These are phyloP conservation scores for Zangia roseola DNA, from an alignment of 768 basidiomycete genomes.

Conservation along the genomic window DNA sequence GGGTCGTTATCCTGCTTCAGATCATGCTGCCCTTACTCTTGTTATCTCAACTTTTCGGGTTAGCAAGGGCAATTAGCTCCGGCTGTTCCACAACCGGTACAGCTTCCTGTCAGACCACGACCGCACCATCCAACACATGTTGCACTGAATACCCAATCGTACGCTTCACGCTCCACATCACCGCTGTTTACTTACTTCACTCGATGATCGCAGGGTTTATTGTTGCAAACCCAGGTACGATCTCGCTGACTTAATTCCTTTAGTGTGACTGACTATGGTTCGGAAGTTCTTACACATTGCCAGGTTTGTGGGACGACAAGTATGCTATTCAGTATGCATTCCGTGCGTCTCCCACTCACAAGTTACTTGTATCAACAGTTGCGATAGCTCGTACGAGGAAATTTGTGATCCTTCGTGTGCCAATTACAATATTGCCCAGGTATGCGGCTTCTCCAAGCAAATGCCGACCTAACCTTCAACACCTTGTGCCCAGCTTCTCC, in stretches of 20 bases:
- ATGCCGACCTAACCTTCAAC: background rate
- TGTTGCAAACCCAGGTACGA: conserved; percentile 54
- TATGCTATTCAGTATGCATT: conserved; percentile 27
- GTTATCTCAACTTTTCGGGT: conserved; percentile 17
- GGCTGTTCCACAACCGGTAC: conserved; percentile 51
- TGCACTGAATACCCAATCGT: conserved; percentile 73
- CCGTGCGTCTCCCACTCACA: background rate
- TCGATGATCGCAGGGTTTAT: conserved; percentile 48
- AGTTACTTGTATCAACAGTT: conserved; percentile 38
- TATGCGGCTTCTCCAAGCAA: conserved; percentile 23
- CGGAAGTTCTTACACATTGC: conserved; percentile 68
- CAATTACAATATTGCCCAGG: conserved; percentile 45
- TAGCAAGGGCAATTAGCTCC: conserved; percentile 37
- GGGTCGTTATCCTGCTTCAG: background rate
- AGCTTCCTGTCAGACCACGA: conserved; percentile 55
- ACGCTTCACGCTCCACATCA: conserved; percentile 22
- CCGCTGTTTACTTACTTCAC: background rate
- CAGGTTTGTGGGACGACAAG: conserved; percentile 70
- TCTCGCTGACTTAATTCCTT: background rate
- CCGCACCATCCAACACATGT: conserved; percentile 45
- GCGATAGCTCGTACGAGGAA: conserved; percentile 43
- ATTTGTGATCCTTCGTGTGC: conserved; percentile 42
- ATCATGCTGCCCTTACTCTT: conserved; percentile 20
- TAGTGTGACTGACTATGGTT: background rate
- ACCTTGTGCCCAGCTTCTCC: conserved; percentile 51